Evolutionary conservation across 2,329 filamentous ascomycete species (phyloP), one percentile per base, ranked within the genome.

Genomic region (Akanthomyces dipterigenus): DNA sequence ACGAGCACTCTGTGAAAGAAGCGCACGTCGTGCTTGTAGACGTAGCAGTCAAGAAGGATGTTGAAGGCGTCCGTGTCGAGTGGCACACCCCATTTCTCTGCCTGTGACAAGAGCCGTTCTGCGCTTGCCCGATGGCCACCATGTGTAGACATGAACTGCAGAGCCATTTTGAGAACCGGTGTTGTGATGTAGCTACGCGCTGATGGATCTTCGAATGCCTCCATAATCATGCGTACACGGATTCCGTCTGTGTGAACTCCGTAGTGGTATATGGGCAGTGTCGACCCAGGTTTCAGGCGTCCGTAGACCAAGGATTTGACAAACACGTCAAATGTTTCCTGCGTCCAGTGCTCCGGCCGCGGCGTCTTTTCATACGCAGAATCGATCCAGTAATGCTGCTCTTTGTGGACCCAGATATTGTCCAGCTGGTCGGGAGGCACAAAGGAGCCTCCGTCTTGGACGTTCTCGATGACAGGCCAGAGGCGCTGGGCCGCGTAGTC

Each of bases 51-150:
- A 16, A 81, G 73, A 64, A 83, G 69, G 55, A 80, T 72, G 67
- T 83, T 82, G 72, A 77, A 82, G 5, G 77, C 71, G 38, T 77
- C 75, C 1, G 76, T 76, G 63, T 81, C 78, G 65, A 80, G 70
- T 6, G 71, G 73, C n/a, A 80, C 64, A 1, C 73, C 73, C 42
- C 71, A 65, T 45, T 70, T 65, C 53, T 75, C 71, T 31, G 75
- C 72, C n/a, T 71, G 65, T 3, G 67, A 67, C 55, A 80, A 71
- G 5, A 83, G 70, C 3, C 62, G 65, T 34, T 71, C 69, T 7
- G 73, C 75, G 8, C 63, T 64, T 6, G 73, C 70, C 43, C 70
- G 67, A 61, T 76, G 71, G 11, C 74, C 74, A 24, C 71, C 74
- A 36, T 66, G 69, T 28, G 68, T 68, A 3, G 68, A 67, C 63